Evolutionary conservation across 129 eudicot species (phyloP), one percentile per base, ranked within the genome.

Genomic region (Tagetes patula): DNA sequence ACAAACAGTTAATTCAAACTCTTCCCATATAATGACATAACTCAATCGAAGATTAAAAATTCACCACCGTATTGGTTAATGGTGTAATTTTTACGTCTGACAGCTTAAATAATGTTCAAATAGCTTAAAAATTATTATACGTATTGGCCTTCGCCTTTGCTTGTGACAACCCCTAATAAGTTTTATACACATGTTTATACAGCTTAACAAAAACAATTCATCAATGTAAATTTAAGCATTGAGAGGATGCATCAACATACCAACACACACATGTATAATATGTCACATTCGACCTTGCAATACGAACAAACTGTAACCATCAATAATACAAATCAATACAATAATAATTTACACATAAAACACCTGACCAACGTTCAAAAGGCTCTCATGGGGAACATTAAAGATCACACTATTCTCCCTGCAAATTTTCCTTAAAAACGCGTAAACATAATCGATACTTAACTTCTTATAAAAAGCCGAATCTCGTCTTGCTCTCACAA

Each of bases 331-430:
- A 40, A 50, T 33, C 67, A 40, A 67, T 50, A 12, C 37, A 48
- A 69, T 20, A 20, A 20, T 68, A 80, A 64, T 52, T 87, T 72
- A 89, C 52, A 93, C 98, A 82, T 81, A 93, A 85, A 93, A 89
- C 75, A 93, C 75, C 78, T 93, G 98, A 4, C 98, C 98, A 56
- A 93, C 98, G 50, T 89, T 93, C 74, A 92, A 83, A 46, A 92
- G 92, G 72, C 95, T 89, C 69, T 92, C 98, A 83, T 92, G 98
- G 69, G 98, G 98, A 64, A 92, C 85, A 82, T 92, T 85, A 60
- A 92, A 89, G 39, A 92, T 92, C n/a, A 86, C 98, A 79, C 98
- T 92, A 73, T 92, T 76, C 75, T 92, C 98, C 88, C 98, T 84
- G 84, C 98, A 89, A 11, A 92, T 92, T 87, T 92, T 92, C 86